Evolutionary conservation across 2,329 filamentous ascomycete genomes (phyloP).

Genomic region (Leptographium wingfieldii): DNA sequence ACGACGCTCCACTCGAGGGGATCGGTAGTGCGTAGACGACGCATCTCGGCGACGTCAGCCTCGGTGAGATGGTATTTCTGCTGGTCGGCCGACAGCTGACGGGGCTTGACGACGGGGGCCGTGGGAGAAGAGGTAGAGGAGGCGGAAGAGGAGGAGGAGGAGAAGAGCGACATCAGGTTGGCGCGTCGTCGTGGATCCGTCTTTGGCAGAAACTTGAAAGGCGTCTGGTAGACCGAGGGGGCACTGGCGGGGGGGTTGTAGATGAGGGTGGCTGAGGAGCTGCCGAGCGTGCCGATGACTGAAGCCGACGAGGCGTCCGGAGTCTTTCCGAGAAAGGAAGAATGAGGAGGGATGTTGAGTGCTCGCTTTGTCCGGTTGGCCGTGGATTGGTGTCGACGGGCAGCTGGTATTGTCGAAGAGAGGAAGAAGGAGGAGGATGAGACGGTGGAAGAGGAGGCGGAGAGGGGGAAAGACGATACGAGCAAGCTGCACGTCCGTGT

Average conservation of each 20-base stretch:
- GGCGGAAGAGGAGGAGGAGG: constrained; percentile 8
- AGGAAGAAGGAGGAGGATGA: not conserved
- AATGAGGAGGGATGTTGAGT: constrained; percentile 48
- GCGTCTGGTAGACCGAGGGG: constrained; percentile 48
- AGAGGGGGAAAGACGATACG: not conserved
- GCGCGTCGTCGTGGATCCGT: constrained; percentile 39
- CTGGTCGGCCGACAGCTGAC: not conserved
- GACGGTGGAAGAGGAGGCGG: not conserved
- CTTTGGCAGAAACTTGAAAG: constrained; percentile 51
- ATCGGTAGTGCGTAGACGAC: constrained; percentile 37
- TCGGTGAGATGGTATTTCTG: constrained; percentile 36
- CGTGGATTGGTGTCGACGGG: constrained; percentile 33
- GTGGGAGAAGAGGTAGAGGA: constrained; percentile 10
- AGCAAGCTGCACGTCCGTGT: not conserved
- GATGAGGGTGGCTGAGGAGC: constrained; percentile 28
- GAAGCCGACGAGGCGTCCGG: constrained; percentile 19
- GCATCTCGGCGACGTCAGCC: constrained; percentile 48
- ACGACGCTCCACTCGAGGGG: constrained; percentile 42
- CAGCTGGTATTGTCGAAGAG: not conserved
- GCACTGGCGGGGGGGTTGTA: constrained; percentile 36
- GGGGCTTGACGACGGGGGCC: constrained; percentile 6
- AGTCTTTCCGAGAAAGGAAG: constrained; percentile 35
- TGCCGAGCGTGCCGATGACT: constrained; percentile 15
- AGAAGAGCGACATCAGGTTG: constrained; percentile 32
- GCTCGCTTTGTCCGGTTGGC: constrained; percentile 41